Evolutionary conservation across 495 filamentous ascomycete genomes (phyloP).

Genomic region (Penicillium samsonianum): DNA sequence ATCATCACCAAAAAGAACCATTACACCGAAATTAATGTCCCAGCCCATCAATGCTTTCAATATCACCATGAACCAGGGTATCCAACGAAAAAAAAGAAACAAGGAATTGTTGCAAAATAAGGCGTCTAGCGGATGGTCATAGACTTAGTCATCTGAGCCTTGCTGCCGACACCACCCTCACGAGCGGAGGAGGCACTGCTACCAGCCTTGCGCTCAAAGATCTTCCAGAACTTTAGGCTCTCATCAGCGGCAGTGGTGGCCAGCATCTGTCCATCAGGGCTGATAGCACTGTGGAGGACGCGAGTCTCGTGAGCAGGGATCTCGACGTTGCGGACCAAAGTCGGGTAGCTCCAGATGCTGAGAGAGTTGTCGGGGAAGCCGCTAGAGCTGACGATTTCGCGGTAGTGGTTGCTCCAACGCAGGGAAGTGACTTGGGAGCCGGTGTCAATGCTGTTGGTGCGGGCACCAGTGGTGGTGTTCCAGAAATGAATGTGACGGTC

Average conservation of each 20-base stretch:
- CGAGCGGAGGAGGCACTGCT: conserved; percentile 55
- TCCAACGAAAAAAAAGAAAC: conserved; percentile 17
- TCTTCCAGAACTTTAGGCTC: conserved; percentile 99
- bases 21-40: conserved; percentile 24
- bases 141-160: conserved; percentile 81
- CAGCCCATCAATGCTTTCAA: conserved; percentile 31
- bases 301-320: conserved; percentile 98
- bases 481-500: conserved; percentile 99
- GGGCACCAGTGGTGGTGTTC: conserved; percentile 96
- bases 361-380: conserved; percentile 98
- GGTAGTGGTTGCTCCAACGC: conserved; percentile 93
- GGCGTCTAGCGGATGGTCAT: conserved; percentile 88
- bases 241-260: conserved; percentile 96
- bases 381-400: conserved; percentile 94
- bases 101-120: conserved; percentile 14
- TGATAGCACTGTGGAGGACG: conserved; percentile 91
- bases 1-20: conserved; percentile 10
- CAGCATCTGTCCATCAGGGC: conserved; percentile 95
- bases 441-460: conserved; percentile 98
- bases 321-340: conserved; percentile 92
- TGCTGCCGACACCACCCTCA: conserved; percentile 58
- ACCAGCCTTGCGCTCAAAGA: conserved; percentile 97
- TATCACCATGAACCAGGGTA: conserved; percentile 26
- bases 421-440: conserved; percentile 95
- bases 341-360: conserved; percentile 98